A percentile compares a stretch with the other conserved stretches of the same genome.
Conservation (phyloP, 345 rosid species). For the Streptanthus diversifolius region DNA sequence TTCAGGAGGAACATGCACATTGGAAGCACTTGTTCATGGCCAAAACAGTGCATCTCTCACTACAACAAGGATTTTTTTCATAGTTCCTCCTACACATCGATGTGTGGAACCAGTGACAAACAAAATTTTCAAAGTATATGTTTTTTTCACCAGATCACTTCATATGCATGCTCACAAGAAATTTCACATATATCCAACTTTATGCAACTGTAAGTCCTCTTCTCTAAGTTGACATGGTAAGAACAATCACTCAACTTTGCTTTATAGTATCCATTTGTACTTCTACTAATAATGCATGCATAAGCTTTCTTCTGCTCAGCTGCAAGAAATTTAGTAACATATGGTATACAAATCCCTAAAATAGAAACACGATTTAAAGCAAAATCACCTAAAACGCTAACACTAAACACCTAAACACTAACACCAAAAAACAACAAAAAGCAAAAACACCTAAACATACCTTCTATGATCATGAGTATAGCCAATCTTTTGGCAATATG, state of each 20-base stretch:
- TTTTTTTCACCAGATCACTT: not conserved
- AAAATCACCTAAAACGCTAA: too few relatives aligned
- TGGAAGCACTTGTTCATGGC: not conserved
- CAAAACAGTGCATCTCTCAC: not conserved
- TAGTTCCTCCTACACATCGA: not conserved
- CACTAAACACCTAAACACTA: not conserved
- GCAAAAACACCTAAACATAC: not conserved
- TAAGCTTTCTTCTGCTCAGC: not conserved
- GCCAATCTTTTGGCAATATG: not conserved
- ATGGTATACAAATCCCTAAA: not conserved
- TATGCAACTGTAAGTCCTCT: not conserved
- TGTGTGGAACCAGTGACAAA: not conserved
- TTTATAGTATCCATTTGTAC: not conserved
- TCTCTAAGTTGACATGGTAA: not conserved
- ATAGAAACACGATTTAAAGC: not conserved
- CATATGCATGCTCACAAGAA: not conserved
- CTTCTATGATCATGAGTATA: not conserved
- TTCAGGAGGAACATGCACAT: not conserved
- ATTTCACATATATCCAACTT: not conserved
- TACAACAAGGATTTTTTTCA: not conserved
- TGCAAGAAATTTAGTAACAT: not conserved
- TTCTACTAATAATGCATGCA: not conserved
- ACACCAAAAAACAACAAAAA: too few relatives aligned
- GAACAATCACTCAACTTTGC: not conserved
- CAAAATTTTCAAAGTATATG: not conserved